Evolutionary conservation across 177 flowering plant species (phyloP).

Genomic region (Vitis hybrid): DNA sequence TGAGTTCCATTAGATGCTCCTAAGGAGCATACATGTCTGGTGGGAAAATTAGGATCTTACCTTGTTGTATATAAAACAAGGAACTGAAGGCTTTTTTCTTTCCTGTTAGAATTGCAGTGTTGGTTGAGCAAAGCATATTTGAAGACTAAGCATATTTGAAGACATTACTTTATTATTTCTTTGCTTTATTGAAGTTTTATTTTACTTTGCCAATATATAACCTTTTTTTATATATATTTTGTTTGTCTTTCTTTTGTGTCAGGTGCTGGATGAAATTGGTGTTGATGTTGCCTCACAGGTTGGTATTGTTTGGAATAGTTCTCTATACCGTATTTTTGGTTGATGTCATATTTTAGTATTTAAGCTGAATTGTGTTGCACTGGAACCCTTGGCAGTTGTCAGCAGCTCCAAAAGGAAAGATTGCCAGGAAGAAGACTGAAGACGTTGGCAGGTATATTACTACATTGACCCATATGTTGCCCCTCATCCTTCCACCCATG

Average conservation of each 20-base stretch:
- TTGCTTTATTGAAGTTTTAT: not conserved
- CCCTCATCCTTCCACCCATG: not conserved
- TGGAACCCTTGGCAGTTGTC: slow-evolving; percentile 46
- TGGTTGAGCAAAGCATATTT: not conserved
- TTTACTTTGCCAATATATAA: not conserved
- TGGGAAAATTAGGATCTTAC: not conserved
- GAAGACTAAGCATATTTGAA: not conserved
- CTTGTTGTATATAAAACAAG: not conserved
- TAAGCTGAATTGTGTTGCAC: not conserved
- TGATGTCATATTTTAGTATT: not conserved
- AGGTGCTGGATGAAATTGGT: slow-evolving; percentile 89
- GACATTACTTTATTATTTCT: not conserved
- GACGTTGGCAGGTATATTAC: slow-evolving; percentile 50
- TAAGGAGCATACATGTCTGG: not conserved
- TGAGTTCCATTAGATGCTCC: not conserved
- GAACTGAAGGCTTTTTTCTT: slow-evolving; percentile 5
- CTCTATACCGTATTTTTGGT: not conserved
- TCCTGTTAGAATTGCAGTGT: not conserved
- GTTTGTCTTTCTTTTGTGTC: slow-evolving; percentile 12
- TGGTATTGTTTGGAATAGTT: slow-evolving; percentile 8
- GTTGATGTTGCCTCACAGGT: slow-evolving; percentile 85
- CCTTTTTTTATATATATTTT: not conserved
- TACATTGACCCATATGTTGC: not conserved
- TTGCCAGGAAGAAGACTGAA: slow-evolving; percentile 49
- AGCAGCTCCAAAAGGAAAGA: slow-evolving; percentile 70